Evolutionary conservation across 805 yeast species (phyloP).

Genomic region (Metschnikowia lochheadii): DNA sequence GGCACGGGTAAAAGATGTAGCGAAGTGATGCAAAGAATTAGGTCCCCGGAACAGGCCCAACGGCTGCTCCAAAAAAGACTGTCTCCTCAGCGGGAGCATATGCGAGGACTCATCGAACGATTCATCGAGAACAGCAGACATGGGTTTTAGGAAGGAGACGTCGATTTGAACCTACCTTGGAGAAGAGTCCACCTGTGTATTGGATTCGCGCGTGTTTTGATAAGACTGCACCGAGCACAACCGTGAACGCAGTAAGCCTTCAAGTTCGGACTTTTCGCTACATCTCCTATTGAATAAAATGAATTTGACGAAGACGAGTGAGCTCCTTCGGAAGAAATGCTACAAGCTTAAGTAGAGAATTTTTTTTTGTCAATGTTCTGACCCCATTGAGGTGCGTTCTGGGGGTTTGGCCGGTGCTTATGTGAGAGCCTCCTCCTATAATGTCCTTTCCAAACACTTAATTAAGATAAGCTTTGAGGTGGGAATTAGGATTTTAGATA

Average conservation of each 20-base stretch:
- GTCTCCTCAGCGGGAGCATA: slow-evolving; percentile 11
- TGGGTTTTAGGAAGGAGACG: not conserved
- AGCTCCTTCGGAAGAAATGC: too few species aligned
- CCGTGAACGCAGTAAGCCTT: not conserved
- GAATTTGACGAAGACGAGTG: too few species aligned
- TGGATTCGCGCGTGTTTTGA: slow-evolving; percentile 2
- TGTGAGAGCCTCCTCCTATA: too few species aligned
- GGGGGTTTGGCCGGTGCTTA: too few species aligned
- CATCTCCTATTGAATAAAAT: not conserved
- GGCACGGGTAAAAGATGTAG: slow-evolving; percentile 74
- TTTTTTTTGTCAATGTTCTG: too few species aligned
- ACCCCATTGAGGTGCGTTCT: too few species aligned
- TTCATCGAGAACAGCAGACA: slow-evolving; percentile 15
- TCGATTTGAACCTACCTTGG: not conserved
- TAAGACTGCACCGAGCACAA: not conserved
- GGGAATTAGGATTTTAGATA: too few species aligned
- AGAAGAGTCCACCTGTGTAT: not conserved
- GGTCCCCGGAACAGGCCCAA: slow-evolving; percentile 60
- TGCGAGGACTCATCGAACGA: slow-evolving; percentile 11
- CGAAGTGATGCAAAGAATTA: slow-evolving; percentile 73
- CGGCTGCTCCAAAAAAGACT: slow-evolving; percentile 27
- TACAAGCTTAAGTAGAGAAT: too few species aligned
- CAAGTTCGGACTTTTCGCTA: not conserved
- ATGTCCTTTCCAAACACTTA: too few species aligned
- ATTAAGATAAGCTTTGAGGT: too few species aligned